Conservation (phyloP, 1,284 basidiomycete species). For the Gymnopus androsaceus region DNA sequence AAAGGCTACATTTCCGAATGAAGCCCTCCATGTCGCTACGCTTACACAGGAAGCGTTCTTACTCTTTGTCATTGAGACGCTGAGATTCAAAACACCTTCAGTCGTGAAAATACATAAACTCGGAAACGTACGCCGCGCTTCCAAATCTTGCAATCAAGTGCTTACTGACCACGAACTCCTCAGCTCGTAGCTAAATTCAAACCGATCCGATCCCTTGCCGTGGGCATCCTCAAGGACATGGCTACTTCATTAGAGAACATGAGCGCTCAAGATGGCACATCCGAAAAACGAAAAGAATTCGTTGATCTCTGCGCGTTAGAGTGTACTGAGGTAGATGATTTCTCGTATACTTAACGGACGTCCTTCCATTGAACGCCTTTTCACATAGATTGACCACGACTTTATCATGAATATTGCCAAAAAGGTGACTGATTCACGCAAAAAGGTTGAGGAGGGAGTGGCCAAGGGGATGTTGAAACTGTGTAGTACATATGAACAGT, state of each 20-base stretch:
- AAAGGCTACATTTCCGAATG: slow-evolving; percentile 42
- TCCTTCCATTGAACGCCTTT: too few species aligned
- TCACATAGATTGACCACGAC: slow-evolving; percentile 63
- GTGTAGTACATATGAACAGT: slow-evolving; percentile 42
- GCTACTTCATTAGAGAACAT: slow-evolving; percentile 51
- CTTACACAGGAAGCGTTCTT: slow-evolving; percentile 78
- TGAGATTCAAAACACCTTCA: slow-evolving; percentile 68
- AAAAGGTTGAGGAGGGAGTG: slow-evolving; percentile 69
- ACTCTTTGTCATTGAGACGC: slow-evolving; percentile 61
- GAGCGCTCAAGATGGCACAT: slow-evolving; percentile 50
- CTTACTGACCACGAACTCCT: slow-evolving; percentile 4
- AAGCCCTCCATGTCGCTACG: slow-evolving; percentile 68
- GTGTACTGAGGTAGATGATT: slow-evolving; percentile 44
- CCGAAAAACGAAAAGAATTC: slow-evolving; percentile 53
- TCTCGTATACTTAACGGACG: too few species aligned
- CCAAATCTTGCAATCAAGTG: neutral
- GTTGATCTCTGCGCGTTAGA: slow-evolving; percentile 51
- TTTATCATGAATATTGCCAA: slow-evolving; percentile 63
- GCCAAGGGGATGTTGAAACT: slow-evolving; percentile 66
- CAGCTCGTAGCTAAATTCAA: slow-evolving; percentile 71
- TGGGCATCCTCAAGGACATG: slow-evolving; percentile 56
- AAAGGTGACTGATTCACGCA: slow-evolving; percentile 66
- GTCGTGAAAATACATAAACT: slow-evolving; percentile 74
- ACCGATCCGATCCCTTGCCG: slow-evolving; percentile 53
- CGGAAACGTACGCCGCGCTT: slow-evolving; percentile 51